Evolutionary conservation across 2,329 filamentous ascomycete species (phyloP), one percentile per base, ranked within the genome.

Genomic region (Beauveria scarabaeidicola): DNA sequence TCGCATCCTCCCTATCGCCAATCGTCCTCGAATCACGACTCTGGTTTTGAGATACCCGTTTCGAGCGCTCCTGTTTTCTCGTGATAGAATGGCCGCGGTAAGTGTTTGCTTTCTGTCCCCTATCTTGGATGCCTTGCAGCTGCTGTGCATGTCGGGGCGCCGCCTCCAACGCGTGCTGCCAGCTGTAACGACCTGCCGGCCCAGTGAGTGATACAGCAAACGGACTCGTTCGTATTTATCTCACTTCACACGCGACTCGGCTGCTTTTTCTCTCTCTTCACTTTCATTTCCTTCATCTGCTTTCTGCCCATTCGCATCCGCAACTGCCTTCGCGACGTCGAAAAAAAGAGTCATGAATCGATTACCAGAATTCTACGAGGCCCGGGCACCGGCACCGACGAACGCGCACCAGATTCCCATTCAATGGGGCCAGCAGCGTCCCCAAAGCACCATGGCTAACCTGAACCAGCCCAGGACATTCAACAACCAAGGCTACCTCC

Each of bases 401-500:
- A 53, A 41, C 41, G 9, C 50, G n/a, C 41, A 53, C 43, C 50
- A 48, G 41, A 21, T 6, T 38, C 8, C 50, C 41, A 47, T 48
- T 13, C 52, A 51, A 46, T 52, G 52, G 52, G n/a, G 36, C n/a
- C 59, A 43, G 52, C 52, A 46, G 25, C 52, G 52, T 25, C n/a
- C 47, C 19, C 43, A 48, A 21, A 47, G 53, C 55, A 61, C 21
- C 58, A 54, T 69, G 56, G 65, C 69, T 68, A 63, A 66, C 63
- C 41, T 40, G 36, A 47, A 52, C 46, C 68, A 78, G 75, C 69
- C 73, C 64, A 75, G 75, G 70, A 68, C 73, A 64, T 77, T 75
- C 74, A 80, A 75, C 71, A 78, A 59, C 43, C 73, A 74, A 66
- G 79, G 79, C 73, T 87, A 85, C 73, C 75, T 87, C 70, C 81